A percentile compares a stretch with the other conserved stretches of the same genome.
phyloP scores from a whole-genome alignment of 208 protist species.

The Crithidia bombi region DNA sequence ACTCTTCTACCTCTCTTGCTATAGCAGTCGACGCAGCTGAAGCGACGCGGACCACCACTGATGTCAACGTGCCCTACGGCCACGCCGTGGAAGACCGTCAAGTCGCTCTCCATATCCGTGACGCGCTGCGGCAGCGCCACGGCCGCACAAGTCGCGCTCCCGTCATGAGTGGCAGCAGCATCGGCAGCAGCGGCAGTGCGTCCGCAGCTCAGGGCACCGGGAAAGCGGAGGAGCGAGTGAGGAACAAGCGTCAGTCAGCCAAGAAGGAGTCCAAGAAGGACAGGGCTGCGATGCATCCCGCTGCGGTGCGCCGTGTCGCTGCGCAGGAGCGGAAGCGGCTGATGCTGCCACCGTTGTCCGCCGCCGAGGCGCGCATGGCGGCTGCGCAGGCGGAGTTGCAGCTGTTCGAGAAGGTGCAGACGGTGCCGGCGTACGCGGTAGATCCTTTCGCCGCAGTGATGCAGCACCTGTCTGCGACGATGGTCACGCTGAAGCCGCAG shows the following conservation, averaged over 20 bases:
- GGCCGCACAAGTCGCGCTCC: conserved; percentile 13
- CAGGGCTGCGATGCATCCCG: conserved; percentile 12
- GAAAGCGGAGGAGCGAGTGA: not conserved
- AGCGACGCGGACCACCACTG: not conserved
- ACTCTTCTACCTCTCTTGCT: not conserved
- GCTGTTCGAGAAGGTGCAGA: conserved; percentile 60
- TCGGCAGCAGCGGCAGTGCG: not conserved
- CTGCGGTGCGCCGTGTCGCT: conserved; percentile 24
- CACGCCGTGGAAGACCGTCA: conserved; percentile 5
- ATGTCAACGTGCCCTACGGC: not conserved
- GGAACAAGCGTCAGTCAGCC: conserved; percentile 3
- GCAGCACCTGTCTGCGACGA: conserved; percentile 60
- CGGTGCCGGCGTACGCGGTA: conserved; percentile 46
- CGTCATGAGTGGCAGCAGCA: not conserved
- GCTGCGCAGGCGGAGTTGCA: conserved; percentile 54
- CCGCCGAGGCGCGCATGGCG: conserved; percentile 57
- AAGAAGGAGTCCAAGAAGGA: conserved; percentile 28
- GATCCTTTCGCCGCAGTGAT: conserved; percentile 69
- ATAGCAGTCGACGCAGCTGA: not conserved
- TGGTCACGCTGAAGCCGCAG: conserved; percentile 72
- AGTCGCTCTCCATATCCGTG: conserved; percentile 21
- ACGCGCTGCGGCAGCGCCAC: conserved; percentile 27
- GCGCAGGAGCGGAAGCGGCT: conserved; percentile 19
- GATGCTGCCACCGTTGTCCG: conserved; percentile 15
- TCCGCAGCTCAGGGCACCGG: too few relatives aligned